A percentile compares a stretch with the other conserved stretches of the same genome.
phyloP scores from a whole-genome alignment of 192 early-diverging fungal genomes.

The Funneliformis geosporum region DNA sequence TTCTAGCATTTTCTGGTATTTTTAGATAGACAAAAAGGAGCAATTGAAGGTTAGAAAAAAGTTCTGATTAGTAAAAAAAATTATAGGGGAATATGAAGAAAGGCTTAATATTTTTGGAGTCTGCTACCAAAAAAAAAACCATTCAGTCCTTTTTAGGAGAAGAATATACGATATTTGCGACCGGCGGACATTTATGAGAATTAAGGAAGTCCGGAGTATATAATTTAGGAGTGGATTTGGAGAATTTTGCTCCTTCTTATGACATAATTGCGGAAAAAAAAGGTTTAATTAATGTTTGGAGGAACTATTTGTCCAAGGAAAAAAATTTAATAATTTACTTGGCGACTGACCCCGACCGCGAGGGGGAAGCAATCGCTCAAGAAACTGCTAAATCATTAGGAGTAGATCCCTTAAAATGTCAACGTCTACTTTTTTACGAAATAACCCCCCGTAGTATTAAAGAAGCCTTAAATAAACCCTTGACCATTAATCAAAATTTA shows the following conservation, averaged over 20 bases:
- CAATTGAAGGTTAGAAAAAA: too few species aligned
- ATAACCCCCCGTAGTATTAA: slow-evolving; percentile 11
- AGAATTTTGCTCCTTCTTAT: slow-evolving; percentile 9
- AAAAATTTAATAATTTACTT: slow-evolving; percentile 15
- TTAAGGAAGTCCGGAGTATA: slow-evolving; percentile 6
- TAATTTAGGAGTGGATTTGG: slow-evolving; percentile 28
- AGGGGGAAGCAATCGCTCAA: slow-evolving; percentile 18
- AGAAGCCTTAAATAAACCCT: slow-evolving; percentile 14
- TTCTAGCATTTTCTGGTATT: too few species aligned
- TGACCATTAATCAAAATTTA: slow-evolving; percentile 16
- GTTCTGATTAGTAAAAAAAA: too few species aligned
- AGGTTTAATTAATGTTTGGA: not conserved
- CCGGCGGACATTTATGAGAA: slow-evolving; percentile 20
- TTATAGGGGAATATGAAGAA: too few species aligned
- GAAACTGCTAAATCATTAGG: slow-evolving; percentile 3
- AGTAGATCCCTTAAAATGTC: slow-evolving; percentile 1
- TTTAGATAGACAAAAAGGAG: too few species aligned
- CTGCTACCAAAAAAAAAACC: slow-evolving; percentile 21
- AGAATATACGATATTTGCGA: slow-evolving; percentile 22
- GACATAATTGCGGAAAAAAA: slow-evolving; percentile 14
- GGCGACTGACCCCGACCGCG: slow-evolving; percentile 24
- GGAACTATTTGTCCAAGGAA: slow-evolving; percentile 12
- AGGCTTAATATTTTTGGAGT: slow-evolving; percentile 21
- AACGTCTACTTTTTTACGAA: slow-evolving; percentile 23
- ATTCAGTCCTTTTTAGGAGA: slow-evolving; percentile 25